Base-by-base conservation (phyloP, 169 alveolate genomes). In the Plasmodium gaboni region DNA sequence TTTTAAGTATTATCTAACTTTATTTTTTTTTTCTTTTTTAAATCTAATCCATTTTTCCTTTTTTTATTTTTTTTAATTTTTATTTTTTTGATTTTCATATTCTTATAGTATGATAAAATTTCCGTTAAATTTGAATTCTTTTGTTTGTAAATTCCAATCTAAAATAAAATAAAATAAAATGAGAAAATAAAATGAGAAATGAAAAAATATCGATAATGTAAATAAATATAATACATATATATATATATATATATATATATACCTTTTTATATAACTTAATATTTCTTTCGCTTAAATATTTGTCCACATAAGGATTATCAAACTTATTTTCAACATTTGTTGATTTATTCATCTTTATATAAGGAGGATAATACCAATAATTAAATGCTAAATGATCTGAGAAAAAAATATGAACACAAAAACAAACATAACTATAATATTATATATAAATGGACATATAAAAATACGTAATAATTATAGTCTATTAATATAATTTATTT, bases 291-390 rank as follows among this genome's bases (percentile, higher is more conserved):
- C 17, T 68, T 80, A 80, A 68, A 48, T 80, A 63, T 61, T 57
- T 80, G 72, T 80, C 90, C 69, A 80, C 38, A 26, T 80, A 80
- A 15, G 90, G 90, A 48, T 61, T 57, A 51, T 17, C 32, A 80
- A 80, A 80, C 19, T 80, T 67, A 60, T 63, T 80, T 26, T 80
- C 85, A n/a, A 68, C 68, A 53, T 80, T 80, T 26, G 48, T 13
- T 13, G 71, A 50, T 38, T 67, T 80, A n/a, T 32, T 72, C 73
- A 55, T 80, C 48, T 68, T 80, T 68, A 80, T 67, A 55, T 80
- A 80, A 67, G 90, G 90, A 44, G 90, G 90, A 51, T 80, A 80
- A 80, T 80, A 80, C 90, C 90, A 80, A 68, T 80, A 80, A 80
- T 80, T 80, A 80, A 80, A 80, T 60, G 90, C 90, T 7, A 80